Conservation (phyloP, 2,329 filamentous ascomycete species). For the Pyricularia pennisetigena region DNA sequence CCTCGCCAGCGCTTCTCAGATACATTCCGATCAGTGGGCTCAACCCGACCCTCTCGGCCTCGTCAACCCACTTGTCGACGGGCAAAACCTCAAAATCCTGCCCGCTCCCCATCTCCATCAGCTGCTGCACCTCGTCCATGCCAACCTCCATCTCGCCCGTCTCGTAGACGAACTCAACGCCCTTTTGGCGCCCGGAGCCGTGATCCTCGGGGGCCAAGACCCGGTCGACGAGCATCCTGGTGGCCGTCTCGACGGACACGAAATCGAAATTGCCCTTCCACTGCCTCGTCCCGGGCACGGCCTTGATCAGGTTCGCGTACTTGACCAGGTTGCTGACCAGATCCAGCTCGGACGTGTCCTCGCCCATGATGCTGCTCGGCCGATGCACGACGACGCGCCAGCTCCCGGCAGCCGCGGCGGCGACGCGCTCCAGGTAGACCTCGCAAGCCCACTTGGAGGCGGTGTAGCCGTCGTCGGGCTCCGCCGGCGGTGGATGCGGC, state of each 20-base stretch:
- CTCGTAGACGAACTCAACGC: too few relatives aligned
- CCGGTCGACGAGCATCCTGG: too few relatives aligned
- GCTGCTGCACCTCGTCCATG: too few relatives aligned
- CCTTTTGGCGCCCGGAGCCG: too few relatives aligned
- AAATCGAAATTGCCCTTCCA: background rate
- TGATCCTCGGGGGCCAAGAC: too few relatives aligned
- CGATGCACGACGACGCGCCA: background rate
- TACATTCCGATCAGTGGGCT: too few relatives aligned
- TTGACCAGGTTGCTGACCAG: background rate
- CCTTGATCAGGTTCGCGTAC: background rate
- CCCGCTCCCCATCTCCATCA: too few relatives aligned
- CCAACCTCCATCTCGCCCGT: too few relatives aligned
- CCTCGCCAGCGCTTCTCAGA: too few relatives aligned
- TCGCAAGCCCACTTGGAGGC: constrained; percentile 23
- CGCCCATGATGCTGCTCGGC: background rate
- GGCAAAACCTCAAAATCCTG: too few relatives aligned
- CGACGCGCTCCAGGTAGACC: constrained; percentile 11
- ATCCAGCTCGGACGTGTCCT: background rate
- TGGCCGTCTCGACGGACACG: background rate
- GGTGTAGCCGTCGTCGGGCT: constrained; percentile 18
- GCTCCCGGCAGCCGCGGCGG: background rate
- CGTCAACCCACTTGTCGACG: too few relatives aligned
- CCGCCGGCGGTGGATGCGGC: background rate
- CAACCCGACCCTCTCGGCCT: too few relatives aligned
- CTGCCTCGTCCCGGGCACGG: background rate